Base-by-base conservation (phyloP, 768 basidiomycete species). In the Phaeotremella skinneri region DNA sequence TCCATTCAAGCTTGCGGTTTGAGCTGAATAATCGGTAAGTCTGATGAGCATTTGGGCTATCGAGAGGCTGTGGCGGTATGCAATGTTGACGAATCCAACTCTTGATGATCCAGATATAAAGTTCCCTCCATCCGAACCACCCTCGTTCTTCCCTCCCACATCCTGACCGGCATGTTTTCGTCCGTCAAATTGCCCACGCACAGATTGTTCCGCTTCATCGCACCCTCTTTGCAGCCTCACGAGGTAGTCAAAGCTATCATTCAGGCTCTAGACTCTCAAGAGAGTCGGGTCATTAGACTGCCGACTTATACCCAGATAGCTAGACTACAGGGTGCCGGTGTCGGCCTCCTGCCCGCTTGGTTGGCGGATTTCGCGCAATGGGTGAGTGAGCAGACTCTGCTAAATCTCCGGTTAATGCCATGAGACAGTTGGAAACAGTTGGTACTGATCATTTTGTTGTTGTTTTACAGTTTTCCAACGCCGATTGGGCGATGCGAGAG, bases 71-170 rank as follows among this genome's bases (percentile, higher is more conserved):
- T n/a, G n/a, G n/a, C n/a, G n/a, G n/a, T n/a, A n/a, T n/a, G n/a
- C n/a, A n/a, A n/a, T n/a, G n/a, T n/a, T n/a, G n/a, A n/a, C n/a
- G n/a, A n/a, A n/a, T n/a, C n/a, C n/a, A n/a, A n/a, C n/a, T n/a
- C n/a, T n/a, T n/a, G n/a, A n/a, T n/a, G n/a, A 37, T n/a, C 13
- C 58, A 86, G 87, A n/a, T 87, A 91, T 78, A 79, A 83, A 37
- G 81, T 85, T 29, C 88, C 88, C 1, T 75, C 80, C 42, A 85
- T 99, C 76, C 87, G 90, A n/a, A 94, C 91, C 9, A 92, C 91
- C 2, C 81, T 97, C 21, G 78, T 98, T 59, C 81, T 86, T 53
- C 87, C 94, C 0, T 89, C 90, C 1, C 87, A 90, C 73, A 80
- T 91, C 68, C 76, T 81, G 43, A 94, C 93, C 0, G 81, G 83